phyloP scores from a whole-genome alignment of 495 filamentous ascomycete genomes.

The Filosporella fistucella region DNA sequence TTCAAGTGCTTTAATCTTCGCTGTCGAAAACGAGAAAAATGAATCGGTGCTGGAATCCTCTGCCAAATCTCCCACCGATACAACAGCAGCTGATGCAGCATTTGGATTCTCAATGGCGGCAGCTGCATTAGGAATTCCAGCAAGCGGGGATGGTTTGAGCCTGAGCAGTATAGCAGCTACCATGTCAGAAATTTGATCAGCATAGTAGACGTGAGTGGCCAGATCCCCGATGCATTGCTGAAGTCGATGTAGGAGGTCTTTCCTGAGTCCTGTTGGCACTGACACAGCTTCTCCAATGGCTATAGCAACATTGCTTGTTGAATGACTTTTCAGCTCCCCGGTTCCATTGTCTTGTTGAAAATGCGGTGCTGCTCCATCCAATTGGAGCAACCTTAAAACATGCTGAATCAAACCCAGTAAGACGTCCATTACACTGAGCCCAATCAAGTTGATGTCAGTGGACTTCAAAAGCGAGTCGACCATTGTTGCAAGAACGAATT shows the following conservation, averaged over 20 bases:
- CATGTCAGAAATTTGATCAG: constrained; percentile 91
- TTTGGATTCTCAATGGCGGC: constrained; percentile 39
- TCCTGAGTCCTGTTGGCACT: constrained; percentile 20
- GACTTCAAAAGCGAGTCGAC: constrained; percentile 79
- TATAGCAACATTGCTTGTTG: neutral
- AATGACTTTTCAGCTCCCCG: neutral
- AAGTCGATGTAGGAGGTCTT: constrained; percentile 32
- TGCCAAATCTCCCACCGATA: constrained; percentile 14
- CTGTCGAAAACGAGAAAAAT: constrained; percentile 70
- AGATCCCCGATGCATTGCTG: constrained; percentile 77
- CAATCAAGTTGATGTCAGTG: constrained; percentile 87
- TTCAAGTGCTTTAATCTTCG: constrained; percentile 71
- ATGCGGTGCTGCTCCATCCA: constrained; percentile 35
- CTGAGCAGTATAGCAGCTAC: constrained; percentile 70
- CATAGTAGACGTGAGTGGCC: constrained; percentile 92
- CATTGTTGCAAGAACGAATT: constrained; percentile 68
- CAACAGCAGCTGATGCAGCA: constrained; percentile 24
- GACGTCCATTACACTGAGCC: constrained; percentile 89
- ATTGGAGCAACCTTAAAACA: constrained; percentile 66
- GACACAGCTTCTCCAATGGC: constrained; percentile 9
- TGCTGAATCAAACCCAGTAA: constrained; percentile 77
- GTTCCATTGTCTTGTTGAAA: constrained; percentile 2
- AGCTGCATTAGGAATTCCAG: constrained; percentile 30
- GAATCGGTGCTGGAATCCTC: constrained; percentile 42
- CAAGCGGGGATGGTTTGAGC: constrained; percentile 56